These are phyloP conservation scores for Polychytrium aggregatum DNA, from an alignment of 192 early-diverging fungal species.

Conservation along the genomic window DNA sequence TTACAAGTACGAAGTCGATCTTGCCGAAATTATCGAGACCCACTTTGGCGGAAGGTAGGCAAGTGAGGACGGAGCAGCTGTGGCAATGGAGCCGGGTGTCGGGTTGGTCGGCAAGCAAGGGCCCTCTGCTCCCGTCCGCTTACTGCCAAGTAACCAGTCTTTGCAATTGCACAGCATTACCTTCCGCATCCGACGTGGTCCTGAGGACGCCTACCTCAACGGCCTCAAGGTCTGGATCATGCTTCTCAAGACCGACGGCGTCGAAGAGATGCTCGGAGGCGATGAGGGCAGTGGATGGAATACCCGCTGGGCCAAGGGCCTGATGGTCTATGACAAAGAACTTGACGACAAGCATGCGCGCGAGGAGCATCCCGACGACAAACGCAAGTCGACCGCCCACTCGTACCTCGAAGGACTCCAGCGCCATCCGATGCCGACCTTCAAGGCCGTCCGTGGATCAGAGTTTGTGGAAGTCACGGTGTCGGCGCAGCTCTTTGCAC, in stretches of 20 bases:
- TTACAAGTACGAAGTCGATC: slow-evolving; percentile 93
- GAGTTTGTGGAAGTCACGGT: too few relatives aligned
- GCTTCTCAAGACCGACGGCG: slow-evolving; percentile 13
- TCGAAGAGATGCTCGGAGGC: slow-evolving; percentile 20
- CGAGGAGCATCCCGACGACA: too few relatives aligned
- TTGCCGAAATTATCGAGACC: slow-evolving; percentile 56
- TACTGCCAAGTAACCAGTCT: too few relatives aligned
- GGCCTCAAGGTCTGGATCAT: slow-evolving; percentile 23
- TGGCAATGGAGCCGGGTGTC: too few relatives aligned
- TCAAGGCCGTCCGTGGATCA: too few relatives aligned
- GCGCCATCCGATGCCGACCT: too few relatives aligned
- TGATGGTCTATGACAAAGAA: slow-evolving; percentile 29
- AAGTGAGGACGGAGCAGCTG: not conserved
- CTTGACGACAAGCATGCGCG: slow-evolving; percentile 7
- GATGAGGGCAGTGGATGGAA: slow-evolving; percentile 33
- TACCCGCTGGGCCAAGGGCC: slow-evolving; percentile 35
- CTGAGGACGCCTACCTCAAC: slow-evolving; percentile 19
- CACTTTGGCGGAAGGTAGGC: slow-evolving; percentile 36
- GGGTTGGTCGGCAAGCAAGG: not conserved
- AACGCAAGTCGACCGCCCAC: too few relatives aligned
- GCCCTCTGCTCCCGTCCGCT: not conserved
- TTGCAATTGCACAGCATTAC: too few relatives aligned
- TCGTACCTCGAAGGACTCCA: too few relatives aligned
- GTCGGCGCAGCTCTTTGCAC: slow-evolving; percentile 24
- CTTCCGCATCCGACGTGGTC: slow-evolving; percentile 33